These are phyloP conservation scores for Sporothrix brunneoviolacea DNA, from an alignment of 2,329 filamentous ascomycete genomes.

Conservation along the genomic window DNA sequence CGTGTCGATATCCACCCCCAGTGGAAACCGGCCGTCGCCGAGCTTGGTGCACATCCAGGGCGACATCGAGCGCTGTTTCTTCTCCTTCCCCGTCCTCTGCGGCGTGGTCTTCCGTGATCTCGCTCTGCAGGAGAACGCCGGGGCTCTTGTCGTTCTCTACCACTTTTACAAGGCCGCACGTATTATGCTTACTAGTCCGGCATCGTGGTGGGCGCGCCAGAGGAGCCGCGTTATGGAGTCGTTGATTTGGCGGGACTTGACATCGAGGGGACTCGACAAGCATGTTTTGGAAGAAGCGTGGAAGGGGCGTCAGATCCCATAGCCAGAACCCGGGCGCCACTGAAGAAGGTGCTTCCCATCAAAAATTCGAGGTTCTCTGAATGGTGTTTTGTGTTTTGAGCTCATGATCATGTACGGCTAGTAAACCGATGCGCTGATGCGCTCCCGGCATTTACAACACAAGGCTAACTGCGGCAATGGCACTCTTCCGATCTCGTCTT, in stretches of 20 bases:
- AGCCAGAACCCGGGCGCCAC: too few relatives aligned
- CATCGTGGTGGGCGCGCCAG: slow-evolving; percentile 22
- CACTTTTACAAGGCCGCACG: slow-evolving; percentile 23
- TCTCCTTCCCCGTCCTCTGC: slow-evolving; percentile 25
- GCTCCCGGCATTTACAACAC: too few relatives aligned
- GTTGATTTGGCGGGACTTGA: background rate
- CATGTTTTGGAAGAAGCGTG: too few relatives aligned
- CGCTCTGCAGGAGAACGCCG: slow-evolving; percentile 21
- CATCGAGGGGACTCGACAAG: background rate
- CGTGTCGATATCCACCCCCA: background rate
- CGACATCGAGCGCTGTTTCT: slow-evolving; percentile 23
- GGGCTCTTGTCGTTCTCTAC: slow-evolving; percentile 24
- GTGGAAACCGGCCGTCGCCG: background rate
- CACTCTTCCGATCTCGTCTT: too few relatives aligned
- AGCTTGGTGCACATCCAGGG: background rate
- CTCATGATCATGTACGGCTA: too few relatives aligned
- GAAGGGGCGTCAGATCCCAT: too few relatives aligned
- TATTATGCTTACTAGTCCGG: slow-evolving; percentile 16
- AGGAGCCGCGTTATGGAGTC: background rate
- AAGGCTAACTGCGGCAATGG: too few relatives aligned
- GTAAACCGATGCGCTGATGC: too few relatives aligned
- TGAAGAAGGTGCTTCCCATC: too few relatives aligned
- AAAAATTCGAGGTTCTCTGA: too few relatives aligned
- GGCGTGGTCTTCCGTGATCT: slow-evolving; percentile 22
- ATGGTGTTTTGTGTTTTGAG: too few relatives aligned